Evolutionary conservation across 768 basidiomycete genomes (phyloP), one percentile per base, ranked within the genome.

Genomic region (Cubamyces sp.): DNA sequence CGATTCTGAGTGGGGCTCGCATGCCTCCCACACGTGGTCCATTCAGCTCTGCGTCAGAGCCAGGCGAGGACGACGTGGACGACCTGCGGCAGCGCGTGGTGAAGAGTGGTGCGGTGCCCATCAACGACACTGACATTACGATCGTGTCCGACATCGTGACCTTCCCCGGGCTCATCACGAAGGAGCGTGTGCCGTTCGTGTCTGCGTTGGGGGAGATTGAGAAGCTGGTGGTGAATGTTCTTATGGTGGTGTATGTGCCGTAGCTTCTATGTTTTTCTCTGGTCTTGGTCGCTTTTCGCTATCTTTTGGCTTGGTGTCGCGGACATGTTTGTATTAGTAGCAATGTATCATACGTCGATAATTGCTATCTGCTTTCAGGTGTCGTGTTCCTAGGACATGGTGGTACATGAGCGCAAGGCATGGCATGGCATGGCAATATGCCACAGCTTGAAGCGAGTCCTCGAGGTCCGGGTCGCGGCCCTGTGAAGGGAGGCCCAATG

Each of bases 181-280:
- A 85, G 72, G 85, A 89, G 66, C 79, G 86, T 7, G 90, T 91
- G 1, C 83, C 84, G 43, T 88, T 92, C 58, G 82, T 90, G 3
- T 81, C 85, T 23, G 58, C 61, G 4, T 78, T 79, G 15, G 87
- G 87, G 1, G 82, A 86, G 71, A 69, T 92, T 70, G 85, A 90
- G 70, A 91, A 87, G 74, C 72, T 92, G 58, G 80, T 91, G 5
- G 88, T 92, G 21, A 92, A 92, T 72, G 82, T 85, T n/a, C 72
- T 92, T 54, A 67, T 92, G 48, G 87, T 92, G 23, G 83, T 86
- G 4, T 92, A 79, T 64, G 83, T 92, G 64, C 85, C 86, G 49
- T 88, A 56, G 49, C 26, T 9, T 5, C 16, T 8, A 34, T 52
- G n/a, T 40, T 51, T 26, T 48, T 45, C 23, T 81, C 26, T 53